Conservation (phyloP, 371 early-diverging fungal species). For the Mortierella sp. region DNA sequence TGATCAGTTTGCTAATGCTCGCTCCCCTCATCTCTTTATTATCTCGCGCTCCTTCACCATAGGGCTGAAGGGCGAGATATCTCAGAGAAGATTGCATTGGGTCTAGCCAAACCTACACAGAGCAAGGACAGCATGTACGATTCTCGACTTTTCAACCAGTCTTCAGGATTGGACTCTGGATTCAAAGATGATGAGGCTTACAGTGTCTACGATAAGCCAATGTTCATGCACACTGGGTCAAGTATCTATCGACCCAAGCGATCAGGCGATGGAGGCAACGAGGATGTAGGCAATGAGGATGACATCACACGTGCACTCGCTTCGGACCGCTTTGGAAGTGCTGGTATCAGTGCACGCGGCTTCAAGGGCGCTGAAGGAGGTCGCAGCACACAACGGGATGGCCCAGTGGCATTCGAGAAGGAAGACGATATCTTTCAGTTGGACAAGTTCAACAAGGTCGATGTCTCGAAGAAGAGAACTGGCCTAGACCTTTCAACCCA, state of each 20-base stretch:
- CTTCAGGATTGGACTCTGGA: constrained; percentile 85
- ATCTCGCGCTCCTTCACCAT: too few species aligned
- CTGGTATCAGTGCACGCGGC: constrained; percentile 59
- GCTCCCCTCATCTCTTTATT: constrained; percentile 3
- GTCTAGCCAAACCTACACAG: constrained; percentile 90
- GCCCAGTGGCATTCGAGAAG: constrained; percentile 95
- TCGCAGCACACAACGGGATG: constrained; percentile 61
- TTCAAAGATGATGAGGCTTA: constrained; percentile 91
- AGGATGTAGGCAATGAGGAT: constrained; percentile 75
- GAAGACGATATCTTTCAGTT: constrained; percentile 69
- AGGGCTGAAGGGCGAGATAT: constrained; percentile 90
- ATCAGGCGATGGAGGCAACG: constrained; percentile 68
- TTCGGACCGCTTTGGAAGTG: constrained; percentile 73
- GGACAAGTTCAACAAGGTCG: constrained; percentile 62
- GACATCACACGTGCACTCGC: constrained; percentile 76
- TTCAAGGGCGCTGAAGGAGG: constrained; percentile 76
- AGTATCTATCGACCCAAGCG: constrained; percentile 87
- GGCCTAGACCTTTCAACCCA: constrained; percentile 32
- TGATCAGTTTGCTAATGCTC: not conserved
- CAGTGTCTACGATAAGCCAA: constrained; percentile 88
- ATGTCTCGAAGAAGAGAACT: constrained; percentile 43
- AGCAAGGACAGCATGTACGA: constrained; percentile 94
- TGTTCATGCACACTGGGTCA: constrained; percentile 78
- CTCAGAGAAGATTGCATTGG: constrained; percentile 97
- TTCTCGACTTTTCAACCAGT: constrained; percentile 92